phyloP scores from a whole-genome alignment of 2,329 filamentous ascomycete species.

The Lachnellula subtilissima region DNA sequence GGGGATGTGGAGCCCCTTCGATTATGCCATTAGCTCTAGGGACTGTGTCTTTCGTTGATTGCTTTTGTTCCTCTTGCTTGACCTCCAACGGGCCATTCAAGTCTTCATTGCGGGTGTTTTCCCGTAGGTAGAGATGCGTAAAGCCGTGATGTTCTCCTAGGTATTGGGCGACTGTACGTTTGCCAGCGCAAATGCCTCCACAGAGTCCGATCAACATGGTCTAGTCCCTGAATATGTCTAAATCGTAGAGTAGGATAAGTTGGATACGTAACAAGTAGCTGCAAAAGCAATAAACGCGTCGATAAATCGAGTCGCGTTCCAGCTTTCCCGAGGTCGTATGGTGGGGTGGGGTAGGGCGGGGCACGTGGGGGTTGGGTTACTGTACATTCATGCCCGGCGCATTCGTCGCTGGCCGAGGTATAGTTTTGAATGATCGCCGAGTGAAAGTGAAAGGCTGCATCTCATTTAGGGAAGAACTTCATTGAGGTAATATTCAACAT shows the following conservation, averaged over 20 bases:
- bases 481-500: too few relatives aligned
- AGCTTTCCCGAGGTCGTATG: not conserved
- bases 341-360: not conserved
- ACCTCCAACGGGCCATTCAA: slow-evolving; percentile 1
- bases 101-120: slow-evolving; percentile 9
- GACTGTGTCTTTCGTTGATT: slow-evolving; percentile 1
- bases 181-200: slow-evolving; percentile 87
- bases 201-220: slow-evolving; percentile 73
- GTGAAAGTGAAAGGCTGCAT: too few relatives aligned
- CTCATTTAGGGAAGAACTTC: too few relatives aligned
- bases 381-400: too few relatives aligned
- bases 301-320: not conserved
- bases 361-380: not conserved
- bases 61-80: not conserved
- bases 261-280: too few relatives aligned
- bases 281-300: too few relatives aligned
- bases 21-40: slow-evolving; percentile 8
- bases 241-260: too few relatives aligned
- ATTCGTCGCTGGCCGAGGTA: too few relatives aligned
- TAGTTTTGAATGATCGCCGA: too few relatives aligned
- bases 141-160: slow-evolving; percentile 82
- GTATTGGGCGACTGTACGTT: slow-evolving; percentile 83
- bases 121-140: slow-evolving; percentile 59
- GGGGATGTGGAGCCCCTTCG: not conserved
- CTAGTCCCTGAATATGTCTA: slow-evolving; percentile 30